Percentiles rank a stretch among this genome's conserved stretches.
Evolutionary conservation across 192 early-diverging fungal species (phyloP).

Genomic region (Cetraspora pellucida): DNA sequence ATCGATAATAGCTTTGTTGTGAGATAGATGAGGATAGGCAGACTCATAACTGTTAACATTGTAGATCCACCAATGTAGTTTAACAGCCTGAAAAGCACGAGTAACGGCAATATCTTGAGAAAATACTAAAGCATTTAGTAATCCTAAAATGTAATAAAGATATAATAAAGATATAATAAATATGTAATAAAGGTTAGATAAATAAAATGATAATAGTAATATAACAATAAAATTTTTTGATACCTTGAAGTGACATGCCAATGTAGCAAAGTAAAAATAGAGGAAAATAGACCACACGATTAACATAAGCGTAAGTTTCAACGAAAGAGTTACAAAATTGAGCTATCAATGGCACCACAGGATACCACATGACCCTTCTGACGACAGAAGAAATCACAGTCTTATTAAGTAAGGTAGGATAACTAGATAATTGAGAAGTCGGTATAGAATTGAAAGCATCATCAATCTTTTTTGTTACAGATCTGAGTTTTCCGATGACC

Average conservation of each 20-base stretch:
- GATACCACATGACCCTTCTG: too few relatives aligned
- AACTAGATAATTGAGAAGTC: background rate
- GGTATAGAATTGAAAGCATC: too few relatives aligned
- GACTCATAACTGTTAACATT: slow-evolving; percentile 5
- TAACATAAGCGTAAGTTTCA: too few relatives aligned
- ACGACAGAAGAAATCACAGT: too few relatives aligned
- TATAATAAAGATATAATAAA: background rate
- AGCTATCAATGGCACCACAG: too few relatives aligned
- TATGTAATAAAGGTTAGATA: background rate
- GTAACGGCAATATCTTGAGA: slow-evolving; percentile 19
- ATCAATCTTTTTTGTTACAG: too few relatives aligned
- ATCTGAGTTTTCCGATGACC: background rate
- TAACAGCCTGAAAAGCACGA: background rate
- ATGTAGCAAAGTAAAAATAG: too few relatives aligned
- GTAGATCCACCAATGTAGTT: too few relatives aligned
- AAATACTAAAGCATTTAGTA: slow-evolving; percentile 10
- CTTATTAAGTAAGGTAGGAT: background rate
- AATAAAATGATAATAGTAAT: too few relatives aligned
- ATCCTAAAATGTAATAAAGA: too few relatives aligned
- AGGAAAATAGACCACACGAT: too few relatives aligned
- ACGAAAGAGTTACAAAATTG: too few relatives aligned
- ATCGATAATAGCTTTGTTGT: slow-evolving; percentile 22
- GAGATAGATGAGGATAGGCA: slow-evolving; percentile 1
- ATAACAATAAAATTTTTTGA: background rate
- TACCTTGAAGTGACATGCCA: slow-evolving; percentile 1